phyloP scores from a whole-genome alignment of 306 rosid species.

The Inga laurina region DNA sequence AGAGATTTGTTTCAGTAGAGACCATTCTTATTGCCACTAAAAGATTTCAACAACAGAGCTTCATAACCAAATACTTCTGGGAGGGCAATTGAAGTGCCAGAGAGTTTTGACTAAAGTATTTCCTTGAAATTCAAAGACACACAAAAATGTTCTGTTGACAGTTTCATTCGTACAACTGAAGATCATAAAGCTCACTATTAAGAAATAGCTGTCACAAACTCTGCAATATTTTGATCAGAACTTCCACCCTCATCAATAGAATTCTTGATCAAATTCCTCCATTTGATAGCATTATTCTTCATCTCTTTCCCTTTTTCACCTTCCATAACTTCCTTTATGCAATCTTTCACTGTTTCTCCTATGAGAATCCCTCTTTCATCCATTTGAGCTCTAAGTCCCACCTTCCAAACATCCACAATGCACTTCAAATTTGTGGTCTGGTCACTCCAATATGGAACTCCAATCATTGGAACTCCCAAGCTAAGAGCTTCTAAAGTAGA shows the following conservation, averaged over 20 bases:
- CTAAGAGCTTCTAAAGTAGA: background rate
- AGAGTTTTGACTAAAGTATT: no score
- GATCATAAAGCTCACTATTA: background rate
- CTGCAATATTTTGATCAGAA: background rate
- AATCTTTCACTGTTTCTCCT: background rate
- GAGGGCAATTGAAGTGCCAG: no score
- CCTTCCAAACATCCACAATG: background rate
- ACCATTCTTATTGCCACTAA: no score
- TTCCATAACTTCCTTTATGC: background rate
- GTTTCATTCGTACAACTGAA: no score
- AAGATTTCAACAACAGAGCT: no score
- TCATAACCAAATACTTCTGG: no score
- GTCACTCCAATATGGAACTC: background rate
- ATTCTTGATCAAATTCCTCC: background rate
- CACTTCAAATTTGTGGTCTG: background rate
- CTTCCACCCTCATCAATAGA: background rate
- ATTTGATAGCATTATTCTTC: background rate
- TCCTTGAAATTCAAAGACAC: no score
- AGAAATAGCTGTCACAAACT: background rate
- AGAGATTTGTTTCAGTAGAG: no score
- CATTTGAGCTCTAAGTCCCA: background rate
- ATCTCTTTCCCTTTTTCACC: background rate
- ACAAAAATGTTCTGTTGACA: no score
- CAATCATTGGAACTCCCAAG: constrained; percentile 3
- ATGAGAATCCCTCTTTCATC: background rate